Conservation (phyloP, 352 stramenopile species). For the Pythium diclinum region DNA sequence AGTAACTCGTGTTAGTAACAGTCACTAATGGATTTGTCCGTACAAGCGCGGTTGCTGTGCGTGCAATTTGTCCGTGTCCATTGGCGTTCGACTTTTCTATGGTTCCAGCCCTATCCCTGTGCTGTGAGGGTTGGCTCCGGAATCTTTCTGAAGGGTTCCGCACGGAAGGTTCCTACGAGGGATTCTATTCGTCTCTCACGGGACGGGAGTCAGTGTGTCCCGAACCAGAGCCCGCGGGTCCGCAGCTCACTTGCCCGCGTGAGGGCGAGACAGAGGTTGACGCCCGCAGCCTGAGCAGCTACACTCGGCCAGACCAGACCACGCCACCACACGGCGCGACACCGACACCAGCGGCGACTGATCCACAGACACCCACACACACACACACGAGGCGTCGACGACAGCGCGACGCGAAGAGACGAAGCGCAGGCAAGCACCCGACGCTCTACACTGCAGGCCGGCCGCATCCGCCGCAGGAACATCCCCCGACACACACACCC, state of each 20-base stretch:
- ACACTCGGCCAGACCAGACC: background rate
- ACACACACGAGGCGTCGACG: background rate
- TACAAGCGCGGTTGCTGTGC: background rate
- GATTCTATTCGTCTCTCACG: background rate
- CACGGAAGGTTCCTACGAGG: background rate
- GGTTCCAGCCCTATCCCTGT: constrained; percentile 7
- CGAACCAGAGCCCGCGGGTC: background rate
- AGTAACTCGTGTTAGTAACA: background rate
- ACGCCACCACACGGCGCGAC: constrained; percentile 4
- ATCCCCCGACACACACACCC: no score
- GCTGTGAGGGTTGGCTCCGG: constrained; percentile 8
- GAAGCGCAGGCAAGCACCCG: background rate
- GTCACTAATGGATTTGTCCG: constrained; percentile 8
- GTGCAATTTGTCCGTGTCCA: background rate
- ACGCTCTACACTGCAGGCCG: no score
- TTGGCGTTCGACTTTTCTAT: constrained; percentile 13
- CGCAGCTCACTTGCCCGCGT: background rate
- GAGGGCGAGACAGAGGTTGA: constrained; percentile 2
- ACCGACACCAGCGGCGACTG: background rate
- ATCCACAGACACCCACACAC: background rate
- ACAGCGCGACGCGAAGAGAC: constrained; percentile 5
- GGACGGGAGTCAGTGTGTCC: constrained; percentile 8
- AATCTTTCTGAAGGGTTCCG: constrained; percentile 5
- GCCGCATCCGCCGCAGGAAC: background rate
- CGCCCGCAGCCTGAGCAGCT: background rate